These are phyloP conservation scores for Prunus armeniaca DNA, from an alignment of 306 rosid species.

Conservation along the genomic window DNA sequence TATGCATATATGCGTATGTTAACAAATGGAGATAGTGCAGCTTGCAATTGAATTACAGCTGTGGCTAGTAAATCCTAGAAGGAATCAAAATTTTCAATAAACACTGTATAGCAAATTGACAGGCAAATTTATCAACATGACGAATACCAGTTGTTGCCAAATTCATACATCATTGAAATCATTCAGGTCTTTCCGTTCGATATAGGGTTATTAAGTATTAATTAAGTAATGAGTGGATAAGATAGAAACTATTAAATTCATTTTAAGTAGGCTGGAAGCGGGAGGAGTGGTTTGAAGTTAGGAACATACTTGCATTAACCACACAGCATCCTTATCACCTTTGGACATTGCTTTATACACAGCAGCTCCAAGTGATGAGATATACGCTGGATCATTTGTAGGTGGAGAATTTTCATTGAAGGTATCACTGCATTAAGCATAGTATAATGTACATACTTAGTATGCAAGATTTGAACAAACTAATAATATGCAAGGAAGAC, in stretches of 20 bases:
- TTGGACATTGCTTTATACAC: slow-evolving; percentile 83
- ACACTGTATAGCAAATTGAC: background rate
- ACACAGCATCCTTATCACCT: slow-evolving; percentile 90
- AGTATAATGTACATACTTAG: slow-evolving; percentile 9
- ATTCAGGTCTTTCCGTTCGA: background rate
- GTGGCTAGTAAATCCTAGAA: background rate
- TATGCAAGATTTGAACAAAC: slow-evolving; percentile 15
- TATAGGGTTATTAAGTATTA: no score
- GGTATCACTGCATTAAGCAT: slow-evolving; percentile 68
- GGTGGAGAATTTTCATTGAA: slow-evolving; percentile 97
- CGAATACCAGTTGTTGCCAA: background rate
- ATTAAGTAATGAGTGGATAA: background rate
- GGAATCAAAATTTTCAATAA: background rate
- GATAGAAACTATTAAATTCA: background rate
- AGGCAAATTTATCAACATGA: background rate
- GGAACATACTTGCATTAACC: slow-evolving; percentile 96
- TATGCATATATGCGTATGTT: background rate
- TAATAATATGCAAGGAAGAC: background rate
- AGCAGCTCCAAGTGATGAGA: slow-evolving; percentile 85
- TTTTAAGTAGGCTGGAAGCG: slow-evolving; percentile 11
- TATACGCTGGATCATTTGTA: slow-evolving; percentile 65
- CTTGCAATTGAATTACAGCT: background rate
- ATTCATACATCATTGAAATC: background rate
- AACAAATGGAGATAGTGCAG: background rate
- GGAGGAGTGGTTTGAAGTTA: slow-evolving; percentile 18